Evolutionary conservation across 306 rosid genomes (phyloP), one percentile per base, ranked within the genome.

Genomic region (Pyrus pyrifolia): DNA sequence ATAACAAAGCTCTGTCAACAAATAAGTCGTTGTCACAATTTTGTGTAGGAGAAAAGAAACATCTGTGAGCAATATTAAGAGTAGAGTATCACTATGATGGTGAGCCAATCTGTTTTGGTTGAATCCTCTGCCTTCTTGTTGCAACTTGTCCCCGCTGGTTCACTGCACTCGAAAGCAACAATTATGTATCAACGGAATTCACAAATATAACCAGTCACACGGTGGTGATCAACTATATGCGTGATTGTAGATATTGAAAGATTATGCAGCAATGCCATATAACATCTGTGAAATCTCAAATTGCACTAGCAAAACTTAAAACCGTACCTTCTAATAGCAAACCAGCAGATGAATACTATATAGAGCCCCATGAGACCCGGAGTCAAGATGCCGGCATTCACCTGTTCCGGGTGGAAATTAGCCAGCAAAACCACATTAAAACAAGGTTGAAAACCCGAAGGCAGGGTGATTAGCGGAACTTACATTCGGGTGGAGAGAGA

Each of bases 311-410:
- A 66, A 68, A 62, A 75, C 67, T 72, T 68, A 61, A 58, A 49
- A 61, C 64, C 80, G 18, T 89, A 69, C 99, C 99, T 93, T 85
- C 98, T 85, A 81, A 96, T 84, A 73, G 99, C 99, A 86, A 91
- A 81, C 99, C 99, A 96, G 88, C 99, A 96, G 82, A 92, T 92
- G 84, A 84, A 96, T 53, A 92, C 93, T 57, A 88, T 89, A 79
- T 96, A 96, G n/a, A 96, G 97, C 29, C 99, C 99, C 99, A 96
- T 92, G 68, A 96, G 84, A 55, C 94, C 98, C 13, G 99, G 98
- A 75, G 96, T 77, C 80, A 96, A 85, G 78, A 96, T 83, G 13
- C 97, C 94, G 80, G 89, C 96, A 83, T 85, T 89, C 71, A 96
- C 93, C 99, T 96, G 83, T 81, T 80, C 73, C 71, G 78, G 59